Evolutionary conservation across 2,329 filamentous ascomycete species (phyloP).

Genomic region (Aspergillus fijiensis): DNA sequence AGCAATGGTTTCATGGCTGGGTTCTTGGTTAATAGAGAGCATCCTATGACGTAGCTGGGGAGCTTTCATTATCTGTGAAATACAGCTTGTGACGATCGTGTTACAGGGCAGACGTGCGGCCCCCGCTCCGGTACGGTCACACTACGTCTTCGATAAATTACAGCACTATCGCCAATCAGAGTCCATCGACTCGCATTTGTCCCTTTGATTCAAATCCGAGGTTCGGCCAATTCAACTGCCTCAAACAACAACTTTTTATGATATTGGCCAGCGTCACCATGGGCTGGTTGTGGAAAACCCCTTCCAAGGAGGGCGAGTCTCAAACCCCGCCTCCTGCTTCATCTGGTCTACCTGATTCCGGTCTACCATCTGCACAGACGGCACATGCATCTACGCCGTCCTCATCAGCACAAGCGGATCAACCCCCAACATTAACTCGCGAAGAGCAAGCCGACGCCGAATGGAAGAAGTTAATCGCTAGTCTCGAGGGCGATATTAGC

Average conservation of each 20-base stretch:
- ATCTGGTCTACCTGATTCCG: slow-evolving; percentile 9
- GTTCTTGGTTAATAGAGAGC: not conserved
- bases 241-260: not conserved
- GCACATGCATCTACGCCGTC: slow-evolving; percentile 2
- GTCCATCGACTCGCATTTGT: not conserved
- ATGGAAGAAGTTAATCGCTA: slow-evolving; percentile 53
- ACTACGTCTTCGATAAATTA: not conserved
- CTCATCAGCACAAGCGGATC: slow-evolving; percentile 24
- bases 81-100: not conserved
- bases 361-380: slow-evolving; percentile 7
- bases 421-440: slow-evolving; percentile 35
- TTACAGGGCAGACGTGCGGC: not conserved
- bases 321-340: slow-evolving; percentile 18
- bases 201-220: not conserved
- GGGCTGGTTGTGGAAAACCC: slow-evolving; percentile 49
- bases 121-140: slow-evolving; percentile 2
- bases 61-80: not conserved
- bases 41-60: slow-evolving; percentile 14
- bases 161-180: not conserved
- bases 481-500: slow-evolving; percentile 43
- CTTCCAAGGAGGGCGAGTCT: slow-evolving; percentile 29
- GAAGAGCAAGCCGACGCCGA: slow-evolving; percentile 55
- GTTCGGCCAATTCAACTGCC: not conserved
- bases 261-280: slow-evolving; percentile 27
- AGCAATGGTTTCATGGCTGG: not conserved